These are phyloP conservation scores for Eucalyptus rudis DNA, from an alignment of 345 rosid genomes.

Conservation along the genomic window DNA sequence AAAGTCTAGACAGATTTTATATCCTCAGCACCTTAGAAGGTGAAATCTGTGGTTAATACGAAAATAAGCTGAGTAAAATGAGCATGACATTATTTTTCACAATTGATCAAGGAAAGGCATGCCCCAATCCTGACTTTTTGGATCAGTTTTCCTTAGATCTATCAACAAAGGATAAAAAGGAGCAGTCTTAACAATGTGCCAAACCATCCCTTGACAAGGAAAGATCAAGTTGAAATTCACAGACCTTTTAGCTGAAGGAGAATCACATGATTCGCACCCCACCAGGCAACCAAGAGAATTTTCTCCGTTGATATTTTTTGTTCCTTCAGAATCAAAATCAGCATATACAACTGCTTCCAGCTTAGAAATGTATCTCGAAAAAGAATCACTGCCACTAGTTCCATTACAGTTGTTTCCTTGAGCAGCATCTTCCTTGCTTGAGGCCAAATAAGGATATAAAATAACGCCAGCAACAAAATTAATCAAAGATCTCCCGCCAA, in stretches of 20 bases:
- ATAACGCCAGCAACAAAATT: constrained; percentile 23
- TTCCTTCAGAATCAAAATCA: constrained; percentile 7
- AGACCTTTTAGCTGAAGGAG: constrained; percentile 23
- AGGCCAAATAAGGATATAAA: constrained; percentile 24
- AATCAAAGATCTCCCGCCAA: constrained; percentile 34
- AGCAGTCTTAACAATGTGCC: not conserved
- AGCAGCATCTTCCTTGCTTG: not conserved
- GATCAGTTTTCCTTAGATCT: not conserved
- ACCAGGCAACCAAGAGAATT: not conserved
- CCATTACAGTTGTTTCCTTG: not conserved
- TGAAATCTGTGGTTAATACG: not conserved
- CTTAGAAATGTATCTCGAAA: constrained; percentile 6
- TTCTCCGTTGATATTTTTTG: constrained; percentile 9
- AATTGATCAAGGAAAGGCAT: not conserved
- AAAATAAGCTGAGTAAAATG: not conserved
- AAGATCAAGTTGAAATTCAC: not conserved
- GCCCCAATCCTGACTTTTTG: not conserved
- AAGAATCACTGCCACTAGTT: not conserved
- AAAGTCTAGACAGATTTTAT: not conserved
- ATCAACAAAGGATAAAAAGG: not conserved
- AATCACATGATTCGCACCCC: constrained; percentile 1
- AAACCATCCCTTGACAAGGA: not conserved
- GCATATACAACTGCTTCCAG: constrained; percentile 6
- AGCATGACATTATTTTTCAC: not conserved
- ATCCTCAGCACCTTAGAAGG: not conserved